Evolutionary conservation across 176 grass and related monocot species (phyloP).

Genomic region (Melocanna baccifera): DNA sequence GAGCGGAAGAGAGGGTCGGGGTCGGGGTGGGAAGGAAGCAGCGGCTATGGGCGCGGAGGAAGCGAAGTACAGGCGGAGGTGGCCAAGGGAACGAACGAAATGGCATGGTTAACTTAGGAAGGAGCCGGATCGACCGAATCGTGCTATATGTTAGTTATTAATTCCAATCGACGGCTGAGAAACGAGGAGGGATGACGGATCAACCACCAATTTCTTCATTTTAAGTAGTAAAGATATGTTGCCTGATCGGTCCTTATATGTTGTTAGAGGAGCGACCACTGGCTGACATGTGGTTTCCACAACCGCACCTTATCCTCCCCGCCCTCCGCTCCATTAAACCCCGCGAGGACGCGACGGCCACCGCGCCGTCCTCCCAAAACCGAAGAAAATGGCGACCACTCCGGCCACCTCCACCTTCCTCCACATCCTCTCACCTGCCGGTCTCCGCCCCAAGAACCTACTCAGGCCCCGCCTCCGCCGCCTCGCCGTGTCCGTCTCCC

Average conservation of each 20-base stretch:
- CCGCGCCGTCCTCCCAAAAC: slow-evolving; percentile 8
- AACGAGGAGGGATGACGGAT: too few relatives aligned
- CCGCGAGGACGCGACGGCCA: background rate
- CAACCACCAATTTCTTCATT: too few relatives aligned
- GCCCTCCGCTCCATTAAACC: slow-evolving; percentile 9
- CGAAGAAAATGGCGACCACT: slow-evolving; percentile 45
- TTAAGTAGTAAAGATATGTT: too few relatives aligned
- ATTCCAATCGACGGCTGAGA: background rate
- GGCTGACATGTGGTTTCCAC: slow-evolving; percentile 12
- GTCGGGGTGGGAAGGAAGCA: background rate
- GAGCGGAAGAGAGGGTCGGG: background rate
- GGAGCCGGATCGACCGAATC: slow-evolving; percentile 2
- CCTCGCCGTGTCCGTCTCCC: slow-evolving; percentile 37
- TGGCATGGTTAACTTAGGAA: background rate
- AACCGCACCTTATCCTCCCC: slow-evolving; percentile 28
- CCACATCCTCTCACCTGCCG: slow-evolving; percentile 23
- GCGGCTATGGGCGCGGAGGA: slow-evolving; percentile 16
- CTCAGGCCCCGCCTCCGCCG: slow-evolving; percentile 13
- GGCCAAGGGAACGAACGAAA: background rate
- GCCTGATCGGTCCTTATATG: too few relatives aligned
- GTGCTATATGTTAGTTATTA: background rate
- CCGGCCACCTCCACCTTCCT: slow-evolving; percentile 45
- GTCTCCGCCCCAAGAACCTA: slow-evolving; percentile 33
- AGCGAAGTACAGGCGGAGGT: slow-evolving; percentile 24
- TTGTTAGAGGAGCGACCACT: too few relatives aligned